Conservation (phyloP, 768 basidiomycete genomes). For the Boletus rubropictus region DNA sequence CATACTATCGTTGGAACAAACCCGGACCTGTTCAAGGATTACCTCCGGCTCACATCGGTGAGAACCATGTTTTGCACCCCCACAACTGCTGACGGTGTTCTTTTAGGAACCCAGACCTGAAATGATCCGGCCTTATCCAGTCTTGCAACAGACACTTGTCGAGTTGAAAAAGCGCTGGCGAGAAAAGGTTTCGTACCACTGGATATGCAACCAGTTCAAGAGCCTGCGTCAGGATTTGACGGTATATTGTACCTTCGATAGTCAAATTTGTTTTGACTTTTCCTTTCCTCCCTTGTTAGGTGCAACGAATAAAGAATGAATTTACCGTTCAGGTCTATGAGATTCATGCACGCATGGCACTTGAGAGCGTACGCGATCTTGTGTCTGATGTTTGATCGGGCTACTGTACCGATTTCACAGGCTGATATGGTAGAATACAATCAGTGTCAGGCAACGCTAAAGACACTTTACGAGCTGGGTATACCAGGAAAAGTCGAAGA, state of each 20-base stretch:
- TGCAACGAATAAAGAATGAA: slow-evolving; percentile 97
- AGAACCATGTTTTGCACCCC: not conserved
- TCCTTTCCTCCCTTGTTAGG: slow-evolving; percentile 43
- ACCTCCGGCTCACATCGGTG: slow-evolving; percentile 89
- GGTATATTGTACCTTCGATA: slow-evolving; percentile 44
- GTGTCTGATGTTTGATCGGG: not conserved
- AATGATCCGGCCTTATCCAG: slow-evolving; percentile 81
- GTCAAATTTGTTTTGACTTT: slow-evolving; percentile 1
- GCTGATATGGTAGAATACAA: slow-evolving; percentile 98
- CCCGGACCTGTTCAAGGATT: slow-evolving; percentile 89
- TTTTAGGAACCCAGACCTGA: slow-evolving; percentile 90
- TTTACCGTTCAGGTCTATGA: slow-evolving; percentile 98
- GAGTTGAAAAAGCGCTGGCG: slow-evolving; percentile 88
- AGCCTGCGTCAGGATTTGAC: slow-evolving; percentile 95
- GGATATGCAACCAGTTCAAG: slow-evolving; percentile 98
- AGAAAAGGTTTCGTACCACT: slow-evolving; percentile 67
- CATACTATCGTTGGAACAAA: slow-evolving; percentile 93
- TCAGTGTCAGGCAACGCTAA: slow-evolving; percentile 90
- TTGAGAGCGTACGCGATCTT: slow-evolving; percentile 66
- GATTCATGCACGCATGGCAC: slow-evolving; percentile 94
- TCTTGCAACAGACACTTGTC: slow-evolving; percentile 78
- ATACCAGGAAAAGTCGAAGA: slow-evolving; percentile 91
- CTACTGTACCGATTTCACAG: slow-evolving; percentile 40
- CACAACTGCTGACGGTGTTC: slow-evolving; percentile 4
- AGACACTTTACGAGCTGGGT: slow-evolving; percentile 87